These are phyloP conservation scores for Lipomyces starkeyi DNA, from an alignment of 805 yeast genomes.

Conservation along the genomic window DNA sequence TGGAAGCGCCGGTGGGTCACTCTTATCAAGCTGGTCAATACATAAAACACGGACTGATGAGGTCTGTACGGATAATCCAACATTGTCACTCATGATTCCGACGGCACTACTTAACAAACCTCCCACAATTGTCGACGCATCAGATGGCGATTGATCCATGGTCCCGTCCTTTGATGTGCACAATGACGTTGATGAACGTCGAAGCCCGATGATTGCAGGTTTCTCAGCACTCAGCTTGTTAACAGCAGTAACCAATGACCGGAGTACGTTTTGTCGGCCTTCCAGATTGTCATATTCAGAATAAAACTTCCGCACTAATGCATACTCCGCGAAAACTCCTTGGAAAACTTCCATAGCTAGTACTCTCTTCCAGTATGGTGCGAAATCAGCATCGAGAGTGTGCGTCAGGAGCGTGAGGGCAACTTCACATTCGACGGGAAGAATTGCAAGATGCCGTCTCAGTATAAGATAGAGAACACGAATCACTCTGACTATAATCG, in stretches of 20 bases:
- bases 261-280: constrained; percentile 65
- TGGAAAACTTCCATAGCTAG: constrained; percentile 75
- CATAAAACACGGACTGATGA: constrained; percentile 51
- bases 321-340: constrained; percentile 62
- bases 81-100: constrained; percentile 16
- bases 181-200: constrained; percentile 24
- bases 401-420: constrained; percentile 77
- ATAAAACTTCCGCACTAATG: constrained; percentile 59
- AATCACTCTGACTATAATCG: constrained; percentile 74
- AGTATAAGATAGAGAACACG: constrained; percentile 70
- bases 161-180: constrained; percentile 14
- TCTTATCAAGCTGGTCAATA: constrained; percentile 80
- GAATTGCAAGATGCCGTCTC: constrained; percentile 61
- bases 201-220: constrained; percentile 45
- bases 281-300: constrained; percentile 63
- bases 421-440: constrained; percentile 82
- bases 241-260: constrained; percentile 58
- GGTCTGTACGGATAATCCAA: constrained; percentile 30
- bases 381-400: constrained; percentile 62
- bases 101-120: constrained; percentile 31
- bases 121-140: constrained; percentile 21
- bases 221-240: constrained; percentile 48
- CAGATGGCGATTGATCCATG: constrained; percentile 10
- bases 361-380: constrained; percentile 74
- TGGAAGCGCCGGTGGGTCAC: constrained; percentile 74